Percentiles rank a stretch among this genome's conserved stretches.
These are phyloP conservation scores for Beauveria australis DNA, from an alignment of 2,329 filamentous ascomycete species.

Conservation along the genomic window DNA sequence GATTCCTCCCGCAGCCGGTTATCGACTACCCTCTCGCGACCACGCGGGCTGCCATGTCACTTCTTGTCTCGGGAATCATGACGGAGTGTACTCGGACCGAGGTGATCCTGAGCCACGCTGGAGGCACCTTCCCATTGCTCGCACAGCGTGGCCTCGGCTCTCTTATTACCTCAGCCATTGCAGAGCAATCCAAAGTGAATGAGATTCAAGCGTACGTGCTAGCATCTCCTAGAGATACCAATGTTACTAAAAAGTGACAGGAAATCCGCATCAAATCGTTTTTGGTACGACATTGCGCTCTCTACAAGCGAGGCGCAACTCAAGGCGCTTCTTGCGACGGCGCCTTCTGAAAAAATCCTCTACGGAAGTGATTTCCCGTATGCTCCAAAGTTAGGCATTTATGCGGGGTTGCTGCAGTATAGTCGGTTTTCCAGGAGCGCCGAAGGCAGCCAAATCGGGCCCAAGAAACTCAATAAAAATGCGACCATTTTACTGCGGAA, in stretches of 20 bases:
- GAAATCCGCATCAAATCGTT: not conserved
- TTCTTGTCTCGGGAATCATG: conserved; percentile 3
- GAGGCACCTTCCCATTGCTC: not conserved
- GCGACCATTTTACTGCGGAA: not conserved
- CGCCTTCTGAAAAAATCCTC: not conserved
- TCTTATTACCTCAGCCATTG: not conserved
- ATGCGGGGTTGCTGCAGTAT: not conserved
- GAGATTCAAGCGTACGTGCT: not conserved
- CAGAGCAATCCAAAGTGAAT: not conserved
- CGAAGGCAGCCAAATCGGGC: not conserved
- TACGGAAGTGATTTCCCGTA: not conserved
- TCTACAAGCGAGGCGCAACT: not conserved
- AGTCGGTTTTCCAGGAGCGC: not conserved
- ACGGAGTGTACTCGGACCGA: not conserved
- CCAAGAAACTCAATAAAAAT: not conserved
- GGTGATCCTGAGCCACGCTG: conserved; percentile 1
- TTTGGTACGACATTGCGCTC: not conserved
- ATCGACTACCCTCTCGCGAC: conserved; percentile 4
- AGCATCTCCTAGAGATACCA: too few relatives aligned
- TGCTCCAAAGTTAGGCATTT: not conserved
- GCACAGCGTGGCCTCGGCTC: not conserved
- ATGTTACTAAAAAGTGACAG: not conserved
- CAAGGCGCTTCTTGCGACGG: not conserved
- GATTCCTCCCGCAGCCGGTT: conserved; percentile 1
- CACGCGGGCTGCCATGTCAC: not conserved